Conservation (phyloP, 306 rosid genomes). For the Casuarina cunninghamiana region DNA sequence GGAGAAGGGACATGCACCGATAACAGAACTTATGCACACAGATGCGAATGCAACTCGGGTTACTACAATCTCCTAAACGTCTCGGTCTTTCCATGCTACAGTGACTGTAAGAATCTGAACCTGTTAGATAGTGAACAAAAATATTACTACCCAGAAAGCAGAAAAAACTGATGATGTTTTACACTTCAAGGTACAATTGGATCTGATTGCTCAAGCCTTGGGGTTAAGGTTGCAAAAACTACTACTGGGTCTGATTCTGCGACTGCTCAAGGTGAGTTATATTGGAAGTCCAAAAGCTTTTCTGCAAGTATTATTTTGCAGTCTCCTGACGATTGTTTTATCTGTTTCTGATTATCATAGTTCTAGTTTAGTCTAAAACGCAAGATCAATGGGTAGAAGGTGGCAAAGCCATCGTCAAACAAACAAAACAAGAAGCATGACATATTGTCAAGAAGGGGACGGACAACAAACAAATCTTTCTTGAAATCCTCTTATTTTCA, state of each 20-base stretch:
- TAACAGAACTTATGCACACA: constrained; percentile 40
- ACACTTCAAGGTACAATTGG: constrained; percentile 61
- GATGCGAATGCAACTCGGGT: constrained; percentile 51
- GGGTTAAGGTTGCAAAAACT: constrained; percentile 60
- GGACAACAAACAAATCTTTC: too few relatives aligned
- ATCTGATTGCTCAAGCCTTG: constrained; percentile 70
- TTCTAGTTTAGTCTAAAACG: not conserved
- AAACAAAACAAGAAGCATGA: too few relatives aligned
- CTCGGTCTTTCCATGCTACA: constrained; percentile 73
- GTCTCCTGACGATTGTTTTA: not conserved
- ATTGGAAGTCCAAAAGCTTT: not conserved
- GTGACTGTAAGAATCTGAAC: constrained; percentile 50
- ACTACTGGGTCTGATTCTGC: constrained; percentile 15
- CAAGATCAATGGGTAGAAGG: not conserved
- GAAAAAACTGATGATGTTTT: not conserved
- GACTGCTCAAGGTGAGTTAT: constrained; percentile 37
- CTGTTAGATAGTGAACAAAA: not conserved
- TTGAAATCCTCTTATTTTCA: too few relatives aligned
- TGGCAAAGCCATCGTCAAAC: too few relatives aligned
- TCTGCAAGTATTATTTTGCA: not conserved
- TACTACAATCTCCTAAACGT: constrained; percentile 60
- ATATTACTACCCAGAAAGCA: not conserved
- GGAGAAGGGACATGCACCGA: constrained; percentile 59
- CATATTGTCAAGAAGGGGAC: too few relatives aligned
- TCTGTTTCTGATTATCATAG: not conserved